Conservation (phyloP, 805 yeast genomes). For the Cephaloascus fragrans region DNA sequence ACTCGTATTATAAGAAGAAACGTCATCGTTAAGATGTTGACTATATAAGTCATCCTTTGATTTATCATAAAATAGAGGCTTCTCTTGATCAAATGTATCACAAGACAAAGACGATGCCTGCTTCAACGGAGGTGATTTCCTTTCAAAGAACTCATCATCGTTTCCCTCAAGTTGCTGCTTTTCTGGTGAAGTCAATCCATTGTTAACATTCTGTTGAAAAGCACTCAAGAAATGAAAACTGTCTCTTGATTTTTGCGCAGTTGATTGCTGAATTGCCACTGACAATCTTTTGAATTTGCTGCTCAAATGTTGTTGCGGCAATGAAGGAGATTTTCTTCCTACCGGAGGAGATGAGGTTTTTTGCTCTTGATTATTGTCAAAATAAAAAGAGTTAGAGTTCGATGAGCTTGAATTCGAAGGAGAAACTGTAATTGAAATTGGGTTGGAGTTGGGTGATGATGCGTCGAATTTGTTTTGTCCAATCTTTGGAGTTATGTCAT, state of each 20-base stretch:
- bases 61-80: conserved; percentile 18
- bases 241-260: conserved; percentile 24
- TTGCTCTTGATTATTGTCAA: background rate
- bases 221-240: conserved; percentile 21
- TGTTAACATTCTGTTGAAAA: conserved; percentile 28
- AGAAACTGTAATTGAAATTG: too few species aligned
- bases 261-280: conserved; percentile 20
- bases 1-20: background rate
- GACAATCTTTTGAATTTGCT: conserved; percentile 26
- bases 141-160: too few species aligned
- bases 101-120: background rate
- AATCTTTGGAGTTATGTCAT: background rate
- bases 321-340: conserved; percentile 2
- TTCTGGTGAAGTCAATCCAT: conserved; percentile 8
- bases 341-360: background rate
- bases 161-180: conserved; percentile 4
- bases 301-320: conserved; percentile 24
- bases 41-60: conserved; percentile 12
- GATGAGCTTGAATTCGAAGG: background rate
- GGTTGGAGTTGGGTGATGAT: background rate
- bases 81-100: conserved; percentile 1
- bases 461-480: background rate
- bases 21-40: background rate
- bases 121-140: too few species aligned
- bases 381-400: background rate